Conservation (phyloP, 2,329 filamentous ascomycete genomes). For the Nemania diffusa region DNA sequence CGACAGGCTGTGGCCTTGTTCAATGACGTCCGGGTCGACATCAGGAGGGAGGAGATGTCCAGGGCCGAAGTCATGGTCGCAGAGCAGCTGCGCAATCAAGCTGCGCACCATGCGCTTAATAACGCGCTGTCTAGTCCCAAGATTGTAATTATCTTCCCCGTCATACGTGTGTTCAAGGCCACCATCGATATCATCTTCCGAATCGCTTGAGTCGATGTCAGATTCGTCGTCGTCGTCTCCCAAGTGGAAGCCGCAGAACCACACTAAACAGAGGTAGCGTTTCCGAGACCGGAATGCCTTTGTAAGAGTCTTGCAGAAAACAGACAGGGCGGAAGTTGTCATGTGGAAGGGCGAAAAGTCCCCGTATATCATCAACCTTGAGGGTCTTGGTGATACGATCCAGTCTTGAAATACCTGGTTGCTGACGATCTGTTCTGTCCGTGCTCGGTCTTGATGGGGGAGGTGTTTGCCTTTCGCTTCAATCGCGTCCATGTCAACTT, state of each 20-base stretch:
- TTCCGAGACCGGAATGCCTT: slow-evolving; percentile 5
- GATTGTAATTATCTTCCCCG: slow-evolving; percentile 6
- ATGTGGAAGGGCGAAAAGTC: background rate
- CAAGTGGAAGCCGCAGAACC: slow-evolving; percentile 14
- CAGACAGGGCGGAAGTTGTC: slow-evolving; percentile 10
- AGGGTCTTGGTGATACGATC: slow-evolving; percentile 12
- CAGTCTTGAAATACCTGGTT: slow-evolving; percentile 12
- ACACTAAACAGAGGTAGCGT: slow-evolving; percentile 7
- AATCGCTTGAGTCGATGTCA: background rate
- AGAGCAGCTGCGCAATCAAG: slow-evolving; percentile 16
- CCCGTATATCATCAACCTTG: slow-evolving; percentile 11
- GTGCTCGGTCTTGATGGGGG: background rate
- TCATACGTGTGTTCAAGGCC: background rate
- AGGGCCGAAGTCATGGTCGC: slow-evolving; percentile 9
- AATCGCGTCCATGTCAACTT: background rate
- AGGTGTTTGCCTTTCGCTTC: background rate
- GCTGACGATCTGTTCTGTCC: slow-evolving; percentile 15
- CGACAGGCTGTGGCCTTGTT: slow-evolving; percentile 1
- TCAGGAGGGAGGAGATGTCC: background rate
- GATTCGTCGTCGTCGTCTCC: background rate
- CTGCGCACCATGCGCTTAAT: slow-evolving; percentile 16
- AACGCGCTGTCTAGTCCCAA: background rate
- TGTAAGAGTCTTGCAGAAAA: slow-evolving; percentile 11
- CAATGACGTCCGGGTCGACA: slow-evolving; percentile 5
- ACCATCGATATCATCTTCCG: background rate